Percentiles rank a stretch among this genome's conserved stretches.
These are phyloP conservation scores for Xylaria sp. DNA, from an alignment of 2,329 filamentous ascomycete species.

Conservation along the genomic window DNA sequence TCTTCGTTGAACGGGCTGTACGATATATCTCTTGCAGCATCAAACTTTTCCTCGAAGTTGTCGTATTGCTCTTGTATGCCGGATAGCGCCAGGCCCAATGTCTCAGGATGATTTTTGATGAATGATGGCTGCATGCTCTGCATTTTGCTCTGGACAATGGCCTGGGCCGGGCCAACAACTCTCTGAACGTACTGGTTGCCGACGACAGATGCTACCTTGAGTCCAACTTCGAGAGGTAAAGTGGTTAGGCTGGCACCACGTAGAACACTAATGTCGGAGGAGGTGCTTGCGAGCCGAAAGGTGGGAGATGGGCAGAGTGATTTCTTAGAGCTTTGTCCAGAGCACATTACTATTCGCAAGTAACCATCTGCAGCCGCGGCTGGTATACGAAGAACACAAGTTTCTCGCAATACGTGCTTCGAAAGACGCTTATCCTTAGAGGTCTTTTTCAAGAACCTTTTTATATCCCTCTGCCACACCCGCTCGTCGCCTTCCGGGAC, in stretches of 20 bases:
- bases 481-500: slow-evolving; percentile 68
- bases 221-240: slow-evolving; percentile 72
- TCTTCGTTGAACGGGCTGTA: slow-evolving; percentile 52
- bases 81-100: slow-evolving; percentile 51
- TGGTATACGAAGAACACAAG: slow-evolving; percentile 71
- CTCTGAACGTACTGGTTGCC: slow-evolving; percentile 57
- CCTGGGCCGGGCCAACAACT: slow-evolving; percentile 55
- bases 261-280: slow-evolving; percentile 67
- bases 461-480: slow-evolving; percentile 74
- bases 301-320: slow-evolving; percentile 73
- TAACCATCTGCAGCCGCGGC: slow-evolving; percentile 72
- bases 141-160: slow-evolving; percentile 55
- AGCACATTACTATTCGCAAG: slow-evolving; percentile 72
- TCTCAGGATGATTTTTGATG: slow-evolving; percentile 55
- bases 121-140: slow-evolving; percentile 45
- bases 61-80: slow-evolving; percentile 48
- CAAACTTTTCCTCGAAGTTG: slow-evolving; percentile 52
- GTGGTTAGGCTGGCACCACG: slow-evolving; percentile 72
- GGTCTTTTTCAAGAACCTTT: slow-evolving; percentile 68
- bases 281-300: slow-evolving; percentile 75
- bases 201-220: slow-evolving; percentile 64
- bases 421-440: slow-evolving; percentile 55
- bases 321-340: slow-evolving; percentile 54
- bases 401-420: slow-evolving; percentile 67
- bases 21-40: slow-evolving; percentile 46